Base-by-base conservation (phyloP, 768 basidiomycete species). In the Harrya chromipes region DNA sequence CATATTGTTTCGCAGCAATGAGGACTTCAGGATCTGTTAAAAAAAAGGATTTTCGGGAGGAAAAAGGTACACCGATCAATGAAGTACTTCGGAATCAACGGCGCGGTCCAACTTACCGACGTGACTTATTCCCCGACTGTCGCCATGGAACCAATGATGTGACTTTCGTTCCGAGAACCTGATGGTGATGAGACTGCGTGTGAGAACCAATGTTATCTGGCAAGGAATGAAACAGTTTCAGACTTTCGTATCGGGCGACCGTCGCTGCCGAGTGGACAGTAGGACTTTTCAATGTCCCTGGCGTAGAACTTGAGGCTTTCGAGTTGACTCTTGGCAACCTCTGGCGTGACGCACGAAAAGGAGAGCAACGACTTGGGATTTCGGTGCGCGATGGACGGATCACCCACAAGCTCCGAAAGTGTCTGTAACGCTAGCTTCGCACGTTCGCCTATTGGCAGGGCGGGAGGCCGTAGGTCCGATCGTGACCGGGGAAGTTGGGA, bases 231-330 rank as follows among this genome's bases (percentile, higher is more conserved):
- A 51, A 44, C 40, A 20, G 10, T 34, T 21, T 65, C 79, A 41
- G 49, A 87, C 87, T 76, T 85, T 61, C 84, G 76, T 46, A 78
- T 63, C 1, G 85, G 84, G 19, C 76, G 74, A 16, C 84, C 83
- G 49, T 85, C 78, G 4, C 72, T 68, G 4, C 74, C 75, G 1
- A 83, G 65, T 0, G 87, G 85, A 36, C 76, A 76, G 49, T 83
- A 83, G 4, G 82, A 77, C 1, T 63, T 60, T 4, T 69, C 62
- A 19, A 74, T 57, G 19, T 74, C 77, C 44, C 72, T 75, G 12
- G 66, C 63, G 49, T 81, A 85, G 35, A 72, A 67, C 37, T 57
- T 62, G 46, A 85, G 62, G 29, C 70, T 63, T 21, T 81, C 78
- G 0, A 68, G 66, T 60, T 89, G 86, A 14, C 68, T 73, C 61